Conservation (phyloP, 495 filamentous ascomycete genomes). For the Penicillium maclennaniae region DNA sequence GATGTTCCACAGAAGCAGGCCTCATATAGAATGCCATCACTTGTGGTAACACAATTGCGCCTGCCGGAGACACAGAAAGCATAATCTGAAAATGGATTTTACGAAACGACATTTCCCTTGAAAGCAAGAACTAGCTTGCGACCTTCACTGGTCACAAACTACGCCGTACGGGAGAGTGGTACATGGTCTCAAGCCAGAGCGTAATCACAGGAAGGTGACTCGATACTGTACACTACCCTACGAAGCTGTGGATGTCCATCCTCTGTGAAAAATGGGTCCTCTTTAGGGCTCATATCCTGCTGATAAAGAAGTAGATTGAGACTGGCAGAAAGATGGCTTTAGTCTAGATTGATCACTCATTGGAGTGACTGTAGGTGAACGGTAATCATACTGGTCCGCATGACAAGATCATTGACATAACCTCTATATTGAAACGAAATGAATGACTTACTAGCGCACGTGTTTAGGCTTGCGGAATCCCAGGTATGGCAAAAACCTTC, state of each 20-base stretch:
- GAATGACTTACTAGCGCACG: background rate
- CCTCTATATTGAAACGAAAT: background rate
- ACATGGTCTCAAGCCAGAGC: conserved; percentile 11
- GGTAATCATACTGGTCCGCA: background rate
- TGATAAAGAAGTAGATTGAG: background rate
- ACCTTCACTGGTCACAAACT: conserved; percentile 45
- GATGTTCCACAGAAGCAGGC: conserved; percentile 31
- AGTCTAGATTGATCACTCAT: background rate
- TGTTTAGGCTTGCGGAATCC: conserved; percentile 24
- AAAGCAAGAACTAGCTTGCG: conserved; percentile 39
- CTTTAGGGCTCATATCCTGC: background rate
- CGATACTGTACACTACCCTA: conserved; percentile 14
- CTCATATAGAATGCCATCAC: conserved; percentile 43
- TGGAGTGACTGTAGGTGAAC: background rate
- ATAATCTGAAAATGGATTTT: conserved; percentile 47
- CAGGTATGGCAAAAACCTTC: conserved; percentile 41
- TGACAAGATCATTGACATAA: background rate
- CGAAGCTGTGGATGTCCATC: background rate
- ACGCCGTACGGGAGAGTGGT: conserved; percentile 35
- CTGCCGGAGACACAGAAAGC: conserved; percentile 32
- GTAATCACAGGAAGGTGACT: conserved; percentile 15
- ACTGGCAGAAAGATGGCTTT: background rate
- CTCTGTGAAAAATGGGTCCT: background rate
- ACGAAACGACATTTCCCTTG: conserved; percentile 43
- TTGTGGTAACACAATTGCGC: conserved; percentile 42